Percentiles rank a stretch among this genome's conserved stretches.
These are phyloP conservation scores for Amphichorda felina DNA, from an alignment of 2,329 filamentous ascomycete genomes.

Conservation along the genomic window DNA sequence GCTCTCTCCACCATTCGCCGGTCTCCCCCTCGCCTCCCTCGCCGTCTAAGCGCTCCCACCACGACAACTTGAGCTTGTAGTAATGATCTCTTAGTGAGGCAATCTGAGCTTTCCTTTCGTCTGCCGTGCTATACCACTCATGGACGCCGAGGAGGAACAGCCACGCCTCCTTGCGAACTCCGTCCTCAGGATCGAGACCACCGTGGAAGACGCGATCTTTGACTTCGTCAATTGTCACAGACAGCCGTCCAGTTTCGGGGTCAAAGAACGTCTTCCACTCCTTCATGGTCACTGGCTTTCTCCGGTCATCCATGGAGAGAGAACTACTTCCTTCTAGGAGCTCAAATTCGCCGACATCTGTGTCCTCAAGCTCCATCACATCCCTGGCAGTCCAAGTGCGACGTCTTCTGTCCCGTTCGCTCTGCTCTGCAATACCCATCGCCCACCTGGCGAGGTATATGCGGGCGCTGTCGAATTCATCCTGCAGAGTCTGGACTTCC, in stretches of 20 bases:
- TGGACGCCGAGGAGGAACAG: conserved; percentile 85
- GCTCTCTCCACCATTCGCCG: conserved; percentile 94
- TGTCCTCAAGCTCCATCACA: conserved; percentile 87
- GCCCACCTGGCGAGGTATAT: conserved; percentile 94
- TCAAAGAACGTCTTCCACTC: conserved; percentile 96
- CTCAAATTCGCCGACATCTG: conserved; percentile 91
- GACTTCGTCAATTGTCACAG: conserved; percentile 78
- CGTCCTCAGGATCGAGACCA: conserved; percentile 77
- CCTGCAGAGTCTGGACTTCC: conserved; percentile 87
- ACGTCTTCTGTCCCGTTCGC: conserved; percentile 74
- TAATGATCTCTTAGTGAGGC: conserved; percentile 88
- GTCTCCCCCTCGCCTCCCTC: conserved; percentile 68
- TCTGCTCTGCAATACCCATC: conserved; percentile 97
- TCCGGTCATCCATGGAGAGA: conserved; percentile 62
- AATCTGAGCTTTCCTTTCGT: conserved; percentile 72
- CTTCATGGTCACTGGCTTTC: conserved; percentile 64
- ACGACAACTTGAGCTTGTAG: conserved; percentile 81
- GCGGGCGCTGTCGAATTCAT: conserved; percentile 93
- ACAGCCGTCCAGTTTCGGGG: conserved; percentile 55
- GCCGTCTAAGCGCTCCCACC: conserved; percentile 92
- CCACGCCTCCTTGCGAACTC: conserved; percentile 94
- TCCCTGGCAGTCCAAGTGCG: conserved; percentile 90
- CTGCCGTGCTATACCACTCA: conserved; percentile 80
- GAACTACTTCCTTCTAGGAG: conserved; percentile 70
- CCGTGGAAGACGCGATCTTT: conserved; percentile 98